Evolutionary conservation across 345 rosid species (phyloP).

Genomic region (Kernera saxatilis): DNA sequence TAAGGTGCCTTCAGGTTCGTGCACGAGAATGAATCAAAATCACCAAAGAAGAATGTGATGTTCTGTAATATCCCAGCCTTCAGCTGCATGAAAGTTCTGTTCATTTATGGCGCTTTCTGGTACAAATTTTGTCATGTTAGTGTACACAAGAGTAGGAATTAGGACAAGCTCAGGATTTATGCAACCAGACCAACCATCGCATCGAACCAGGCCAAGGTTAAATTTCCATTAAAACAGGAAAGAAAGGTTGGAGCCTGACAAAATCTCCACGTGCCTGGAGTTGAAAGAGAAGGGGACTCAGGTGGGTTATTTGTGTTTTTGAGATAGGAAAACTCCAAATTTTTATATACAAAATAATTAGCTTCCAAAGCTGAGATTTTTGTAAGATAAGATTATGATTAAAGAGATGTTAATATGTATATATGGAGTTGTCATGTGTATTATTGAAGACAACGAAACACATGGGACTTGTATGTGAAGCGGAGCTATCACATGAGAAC

Average conservation of each 20-base stretch:
- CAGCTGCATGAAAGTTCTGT: background rate
- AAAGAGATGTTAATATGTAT: background rate
- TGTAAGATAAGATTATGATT: background rate
- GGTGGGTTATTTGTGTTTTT: background rate
- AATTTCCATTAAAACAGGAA: no score
- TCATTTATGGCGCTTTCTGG: background rate
- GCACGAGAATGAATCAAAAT: background rate
- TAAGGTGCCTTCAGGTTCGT: background rate
- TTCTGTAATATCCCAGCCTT: background rate
- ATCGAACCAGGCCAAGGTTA: background rate
- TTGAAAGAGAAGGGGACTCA: background rate
- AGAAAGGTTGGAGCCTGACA: background rate
- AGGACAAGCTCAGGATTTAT: background rate
- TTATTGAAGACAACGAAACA: constrained; percentile 10
- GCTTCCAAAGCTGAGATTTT: background rate
- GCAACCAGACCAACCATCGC: background rate
- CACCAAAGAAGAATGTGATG: background rate
- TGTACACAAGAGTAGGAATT: background rate
- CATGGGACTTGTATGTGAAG: constrained; percentile 16
- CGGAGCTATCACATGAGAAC: constrained; percentile 22
- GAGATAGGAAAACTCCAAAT: background rate
- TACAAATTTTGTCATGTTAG: background rate
- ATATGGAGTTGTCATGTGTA: background rate
- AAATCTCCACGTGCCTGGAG: background rate
- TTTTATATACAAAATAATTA: background rate